Conservation (phyloP, 371 early-diverging fungal genomes). For the Mucor plumbeus region DNA sequence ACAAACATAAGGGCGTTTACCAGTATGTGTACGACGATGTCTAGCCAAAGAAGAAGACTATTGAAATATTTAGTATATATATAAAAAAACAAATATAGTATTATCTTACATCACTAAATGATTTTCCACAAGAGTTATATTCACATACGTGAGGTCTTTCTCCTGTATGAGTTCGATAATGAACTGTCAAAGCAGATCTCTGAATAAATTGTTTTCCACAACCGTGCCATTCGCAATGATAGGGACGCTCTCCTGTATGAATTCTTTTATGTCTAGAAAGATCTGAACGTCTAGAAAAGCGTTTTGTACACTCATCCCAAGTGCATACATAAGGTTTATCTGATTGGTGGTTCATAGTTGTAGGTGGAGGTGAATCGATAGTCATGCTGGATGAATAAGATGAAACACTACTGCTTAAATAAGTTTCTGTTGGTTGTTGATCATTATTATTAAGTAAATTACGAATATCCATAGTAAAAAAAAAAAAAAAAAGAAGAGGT, state of each 20-base stretch:
- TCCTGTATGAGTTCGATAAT: constrained; percentile 80
- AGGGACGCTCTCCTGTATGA: constrained; percentile 79
- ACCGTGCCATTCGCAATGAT: constrained; percentile 63
- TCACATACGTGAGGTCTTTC: constrained; percentile 81
- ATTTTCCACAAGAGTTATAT: constrained; percentile 61
- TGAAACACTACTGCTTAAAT: constrained; percentile 19
- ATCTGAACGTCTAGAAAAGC: constrained; percentile 82
- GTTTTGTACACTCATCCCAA: constrained; percentile 72
- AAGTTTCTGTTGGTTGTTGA: constrained; percentile 19
- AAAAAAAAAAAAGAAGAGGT: constrained; percentile 7
- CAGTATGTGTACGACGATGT: constrained; percentile 58
- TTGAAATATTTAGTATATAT: background rate
- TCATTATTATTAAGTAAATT: constrained; percentile 47
- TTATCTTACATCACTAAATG: constrained; percentile 64
- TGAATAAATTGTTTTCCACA: constrained; percentile 83
- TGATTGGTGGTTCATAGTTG: constrained; percentile 16
- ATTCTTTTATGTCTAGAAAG: constrained; percentile 78
- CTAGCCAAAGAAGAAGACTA: constrained; percentile 56
- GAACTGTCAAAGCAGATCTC: constrained; percentile 80
- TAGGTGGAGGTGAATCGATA: constrained; percentile 13
- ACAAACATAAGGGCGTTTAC: constrained; percentile 56
- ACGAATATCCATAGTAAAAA: constrained; percentile 50
- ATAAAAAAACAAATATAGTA: background rate
- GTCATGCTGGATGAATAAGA: constrained; percentile 26
- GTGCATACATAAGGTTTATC: constrained; percentile 69